Base-by-base conservation (phyloP, 1,284 basidiomycete genomes). In the Irpex lacteus region DNA sequence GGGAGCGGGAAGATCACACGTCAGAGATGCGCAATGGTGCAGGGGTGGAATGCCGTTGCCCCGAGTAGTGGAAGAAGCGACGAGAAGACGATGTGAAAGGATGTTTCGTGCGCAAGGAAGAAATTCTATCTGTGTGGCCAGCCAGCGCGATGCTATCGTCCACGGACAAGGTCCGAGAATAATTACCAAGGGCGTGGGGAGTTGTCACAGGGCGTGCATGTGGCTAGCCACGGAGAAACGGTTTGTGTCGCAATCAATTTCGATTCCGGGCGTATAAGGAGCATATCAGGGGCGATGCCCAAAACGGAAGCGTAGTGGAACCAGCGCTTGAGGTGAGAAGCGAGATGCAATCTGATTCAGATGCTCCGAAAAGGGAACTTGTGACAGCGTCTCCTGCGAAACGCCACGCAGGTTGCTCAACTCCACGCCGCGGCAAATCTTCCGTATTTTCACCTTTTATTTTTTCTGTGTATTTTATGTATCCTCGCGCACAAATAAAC, bases 251-350 rank as follows among this genome's bases (percentile, higher is more conserved):
- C 13, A 18, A 34, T 26, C 13, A 53, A 53, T 53, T 53, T 53
- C 52, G 13, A 34, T 52, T 40, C 6, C 26, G 54, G 18, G 54
- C 55, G 56, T 11, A 58, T 49, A 53, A 21, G 62, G 36, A 18
- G 18, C 21, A 63, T 63, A 60, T 63, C 62, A 63, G 62, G 62
- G 62, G 62, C 26, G 50, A 21, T 18, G 37, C 62, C 62, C 52
- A 55, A 63, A 55, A 49, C 59, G 62, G 62, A 63, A 63, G 62
- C 62, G 62, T 63, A 63, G 62, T 63, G 62, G 62, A 11, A 55
- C 62, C 50, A 59, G 62, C 62, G 62, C 62, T 38, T 3, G 53
- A 3, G 32, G 18, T 4, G 34, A 21, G 40, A 60, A 59, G 36
- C 40, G 19, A 54, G 58, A 60, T 63, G 62, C 34, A 52, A 63